Conservation (phyloP, 495 filamentous ascomycete species). For the Penicillium odoratum region DNA sequence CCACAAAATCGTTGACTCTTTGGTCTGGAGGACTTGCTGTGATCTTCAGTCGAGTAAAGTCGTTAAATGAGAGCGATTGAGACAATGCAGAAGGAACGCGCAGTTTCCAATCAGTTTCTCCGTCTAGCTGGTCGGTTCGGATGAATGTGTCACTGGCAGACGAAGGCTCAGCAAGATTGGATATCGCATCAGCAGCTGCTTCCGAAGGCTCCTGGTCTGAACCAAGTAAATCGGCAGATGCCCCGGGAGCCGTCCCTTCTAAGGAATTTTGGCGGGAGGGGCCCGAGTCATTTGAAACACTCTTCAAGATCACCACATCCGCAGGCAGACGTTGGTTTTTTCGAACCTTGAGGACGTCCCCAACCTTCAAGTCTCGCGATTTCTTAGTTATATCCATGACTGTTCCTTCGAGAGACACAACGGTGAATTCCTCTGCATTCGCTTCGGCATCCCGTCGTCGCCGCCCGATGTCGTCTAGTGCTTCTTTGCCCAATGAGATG, state of each 20-base stretch:
- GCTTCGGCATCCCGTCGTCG: constrained; percentile 87
- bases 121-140: constrained; percentile 94
- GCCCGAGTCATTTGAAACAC: constrained; percentile 63
- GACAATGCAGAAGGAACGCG: constrained; percentile 81
- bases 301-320: constrained; percentile 91
- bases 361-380: constrained; percentile 88
- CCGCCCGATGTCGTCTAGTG: constrained; percentile 86
- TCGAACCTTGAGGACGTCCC: constrained; percentile 86
- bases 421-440: constrained; percentile 86
- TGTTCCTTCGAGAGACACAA: constrained; percentile 62
- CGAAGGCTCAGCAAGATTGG: constrained; percentile 16
- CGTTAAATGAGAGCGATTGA: constrained; percentile 65
- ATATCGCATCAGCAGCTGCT: constrained; percentile 10
- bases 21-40: constrained; percentile 85
- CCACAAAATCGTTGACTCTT: constrained; percentile 90
- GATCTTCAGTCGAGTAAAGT: constrained; percentile 72
- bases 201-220: constrained; percentile 21
- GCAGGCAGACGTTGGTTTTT: constrained; percentile 93
- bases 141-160: constrained; percentile 88
- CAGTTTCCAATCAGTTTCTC: constrained; percentile 99
- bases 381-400: constrained; percentile 66
- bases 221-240: constrained; percentile 26
- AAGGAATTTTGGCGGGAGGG: constrained; percentile 23
- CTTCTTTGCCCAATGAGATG: constrained; percentile 94
- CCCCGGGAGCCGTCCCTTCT: constrained; percentile 15